Percentiles rank a stretch among this genome's conserved stretches.
phyloP scores from a whole-genome alignment of 306 rosid species.

The Arachis hypogaea region DNA sequence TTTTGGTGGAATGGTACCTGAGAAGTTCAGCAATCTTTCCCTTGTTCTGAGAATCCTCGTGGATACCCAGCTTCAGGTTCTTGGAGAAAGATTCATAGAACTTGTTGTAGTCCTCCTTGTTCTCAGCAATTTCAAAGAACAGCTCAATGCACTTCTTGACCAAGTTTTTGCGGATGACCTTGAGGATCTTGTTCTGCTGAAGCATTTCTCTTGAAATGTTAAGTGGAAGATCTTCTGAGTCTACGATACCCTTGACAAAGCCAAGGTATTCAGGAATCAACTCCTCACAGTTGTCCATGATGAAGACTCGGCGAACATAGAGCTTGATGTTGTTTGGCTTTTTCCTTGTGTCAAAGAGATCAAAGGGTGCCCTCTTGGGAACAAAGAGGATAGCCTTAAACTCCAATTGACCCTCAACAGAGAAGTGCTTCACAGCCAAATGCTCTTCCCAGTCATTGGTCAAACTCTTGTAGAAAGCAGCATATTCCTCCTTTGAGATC shows the following conservation, averaged over 20 bases:
- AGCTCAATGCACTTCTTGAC: constrained; percentile 84
- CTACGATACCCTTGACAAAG: constrained; percentile 87
- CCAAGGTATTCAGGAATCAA: constrained; percentile 80
- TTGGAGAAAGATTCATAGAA: constrained; percentile 85
- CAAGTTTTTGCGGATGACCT: constrained; percentile 86
- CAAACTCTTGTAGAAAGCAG: constrained; percentile 84
- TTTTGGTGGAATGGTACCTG: constrained; percentile 87
- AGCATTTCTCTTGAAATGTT: constrained; percentile 80
- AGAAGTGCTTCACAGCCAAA: constrained; percentile 82
- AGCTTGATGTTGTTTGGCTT: constrained; percentile 91
- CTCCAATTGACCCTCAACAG: constrained; percentile 90
- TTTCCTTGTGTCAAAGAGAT: constrained; percentile 85
- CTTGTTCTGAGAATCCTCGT: constrained; percentile 78
- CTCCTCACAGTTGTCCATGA: constrained; percentile 95
- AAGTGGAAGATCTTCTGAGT: constrained; percentile 88
- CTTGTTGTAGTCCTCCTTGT: constrained; percentile 90
- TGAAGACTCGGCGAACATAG: constrained; percentile 83
- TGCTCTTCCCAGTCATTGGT: constrained; percentile 94
- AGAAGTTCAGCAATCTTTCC: constrained; percentile 75
- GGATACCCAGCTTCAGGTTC: constrained; percentile 85
- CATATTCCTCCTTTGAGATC: constrained; percentile 72
- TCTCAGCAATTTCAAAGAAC: constrained; percentile 83
- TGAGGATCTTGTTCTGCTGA: constrained; percentile 85
- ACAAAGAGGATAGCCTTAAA: constrained; percentile 86
- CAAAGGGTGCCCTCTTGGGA: constrained; percentile 92